Evolutionary conservation across 1,284 basidiomycete species (phyloP).

Genomic region (Ceratobasidium sp.): DNA sequence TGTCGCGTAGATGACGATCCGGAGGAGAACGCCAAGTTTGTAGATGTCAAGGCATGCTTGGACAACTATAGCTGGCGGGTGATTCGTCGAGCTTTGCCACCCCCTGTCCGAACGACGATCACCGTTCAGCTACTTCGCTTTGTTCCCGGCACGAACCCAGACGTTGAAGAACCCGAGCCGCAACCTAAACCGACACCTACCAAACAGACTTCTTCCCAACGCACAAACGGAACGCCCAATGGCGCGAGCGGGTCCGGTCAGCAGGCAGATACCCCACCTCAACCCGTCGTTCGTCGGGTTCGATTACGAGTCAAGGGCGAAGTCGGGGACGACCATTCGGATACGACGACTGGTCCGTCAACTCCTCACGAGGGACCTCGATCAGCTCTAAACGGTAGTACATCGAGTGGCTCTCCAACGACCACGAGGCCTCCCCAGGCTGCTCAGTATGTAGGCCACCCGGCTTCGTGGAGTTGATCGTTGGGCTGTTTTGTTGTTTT

Average conservation of each 20-base stretch:
- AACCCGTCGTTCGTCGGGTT: slow-evolving; percentile 26
- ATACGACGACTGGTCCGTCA: slow-evolving; percentile 20
- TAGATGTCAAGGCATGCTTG: slow-evolving; percentile 68
- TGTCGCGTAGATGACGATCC: slow-evolving; percentile 27
- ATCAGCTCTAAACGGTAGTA: neutral
- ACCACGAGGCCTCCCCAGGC: neutral
- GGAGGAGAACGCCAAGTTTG: slow-evolving; percentile 44
- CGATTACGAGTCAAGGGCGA: slow-evolving; percentile 33
- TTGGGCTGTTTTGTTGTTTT: neutral
- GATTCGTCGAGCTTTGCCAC: slow-evolving; percentile 73
- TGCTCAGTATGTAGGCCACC: neutral
- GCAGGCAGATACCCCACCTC: slow-evolving; percentile 28
- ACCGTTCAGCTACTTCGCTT: slow-evolving; percentile 82
- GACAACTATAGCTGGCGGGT: slow-evolving; percentile 79
- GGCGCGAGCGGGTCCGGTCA: slow-evolving; percentile 22
- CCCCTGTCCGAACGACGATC: slow-evolving; percentile 74
- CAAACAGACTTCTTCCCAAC: neutral
- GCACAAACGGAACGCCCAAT: neutral
- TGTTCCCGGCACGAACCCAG: slow-evolving; percentile 59
- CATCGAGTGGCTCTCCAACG: slow-evolving; percentile 6
- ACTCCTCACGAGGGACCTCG: slow-evolving; percentile 6
- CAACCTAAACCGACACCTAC: slow-evolving; percentile 1
- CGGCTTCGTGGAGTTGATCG: neutral
- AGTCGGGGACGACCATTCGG: slow-evolving; percentile 9
- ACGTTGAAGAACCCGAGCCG: slow-evolving; percentile 28